Evolutionary conservation across 208 protist genomes (phyloP), one percentile per base, ranked within the genome.

Genomic region (Trypanosoma boissoni): DNA sequence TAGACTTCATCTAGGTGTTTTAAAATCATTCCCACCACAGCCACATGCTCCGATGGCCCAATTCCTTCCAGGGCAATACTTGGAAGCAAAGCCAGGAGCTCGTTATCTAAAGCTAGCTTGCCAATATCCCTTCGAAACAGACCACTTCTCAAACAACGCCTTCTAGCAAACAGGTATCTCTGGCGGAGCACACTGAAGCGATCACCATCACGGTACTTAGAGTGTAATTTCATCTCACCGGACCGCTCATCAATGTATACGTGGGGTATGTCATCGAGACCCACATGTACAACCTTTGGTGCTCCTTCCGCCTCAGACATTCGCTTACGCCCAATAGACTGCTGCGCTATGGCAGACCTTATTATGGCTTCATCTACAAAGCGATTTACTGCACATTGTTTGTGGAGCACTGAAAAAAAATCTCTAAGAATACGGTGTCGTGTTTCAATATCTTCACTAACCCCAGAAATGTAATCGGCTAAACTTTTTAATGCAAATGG

Each of bases 61-160:
- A 92, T 79, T 16, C 89, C 89, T 39, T 95, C 86, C 39, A 95
- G 68, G 7, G 89, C 68, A 23, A 82, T 85, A 24, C 69, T 92
- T 10, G 83, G 72, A 51, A 95, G 63, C 42, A 95, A 66, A 5
- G 81, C 75, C n/a, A 80, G 55, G 24, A 85, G 43, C 12, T 74
- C 65, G 10, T 71, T 64, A 28, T 72, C 59, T 23, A 66, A 56
- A n/a, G 69, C 41, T 20, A 65, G 72, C 34, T 83, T 74, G 48
- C 73, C 76, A 21, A 82, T 26, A 24, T 83, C 80, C 16, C 76
- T 75, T 14, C 78, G 72, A 64, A 88, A 95, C 27, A 92, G 20
- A 12, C 86, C 89, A 59, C 89, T 93, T 27, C 83, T 73, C 44
- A 88, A 62, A 56, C 86, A 92, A 8, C 89, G 75, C 44, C 83